These are phyloP conservation scores for Ceratobasidium sp. DNA, from an alignment of 1,284 basidiomycete genomes.

Conservation along the genomic window DNA sequence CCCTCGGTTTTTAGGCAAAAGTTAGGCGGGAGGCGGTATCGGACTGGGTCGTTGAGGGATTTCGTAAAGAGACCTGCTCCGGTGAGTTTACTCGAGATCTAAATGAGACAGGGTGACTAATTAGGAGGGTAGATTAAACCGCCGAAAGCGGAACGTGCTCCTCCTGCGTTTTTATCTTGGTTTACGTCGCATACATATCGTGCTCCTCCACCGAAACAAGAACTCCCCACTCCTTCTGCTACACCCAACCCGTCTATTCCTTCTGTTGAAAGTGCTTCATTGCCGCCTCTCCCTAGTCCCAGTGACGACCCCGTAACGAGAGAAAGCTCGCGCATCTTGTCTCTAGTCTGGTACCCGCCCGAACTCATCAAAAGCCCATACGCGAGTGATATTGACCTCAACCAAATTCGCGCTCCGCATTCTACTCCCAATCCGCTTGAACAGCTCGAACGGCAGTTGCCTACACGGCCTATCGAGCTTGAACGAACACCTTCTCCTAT, in stretches of 20 bases:
- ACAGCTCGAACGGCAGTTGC: neutral
- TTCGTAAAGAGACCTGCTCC: conserved; percentile 14
- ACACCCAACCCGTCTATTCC: conserved; percentile 17
- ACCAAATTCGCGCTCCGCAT: conserved; percentile 9
- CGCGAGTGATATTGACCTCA: conserved; percentile 22
- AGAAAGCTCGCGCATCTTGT: conserved; percentile 20
- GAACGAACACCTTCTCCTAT: too few relatives aligned
- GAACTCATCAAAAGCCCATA: conserved; percentile 29
- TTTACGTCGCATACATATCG: conserved; percentile 26
- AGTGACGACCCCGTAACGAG: neutral
- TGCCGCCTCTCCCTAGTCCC: neutral
- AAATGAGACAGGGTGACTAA: neutral
- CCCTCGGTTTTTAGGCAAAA: conserved; percentile 34
- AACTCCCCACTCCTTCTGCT: conserved; percentile 15
- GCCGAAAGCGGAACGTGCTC: conserved; percentile 5
- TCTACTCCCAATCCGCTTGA: conserved; percentile 5
- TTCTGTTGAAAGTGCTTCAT: too few relatives aligned
- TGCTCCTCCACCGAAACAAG: neutral
- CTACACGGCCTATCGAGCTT: neutral
- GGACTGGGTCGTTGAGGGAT: conserved; percentile 18
- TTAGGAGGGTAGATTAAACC: conserved; percentile 5
- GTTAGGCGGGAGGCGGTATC: conserved; percentile 10
- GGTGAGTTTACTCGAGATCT: neutral
- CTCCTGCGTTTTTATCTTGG: conserved; percentile 35
- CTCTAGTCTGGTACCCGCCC: conserved; percentile 31